Conservation (phyloP, 1,139 yeast genomes). For the Eremothecium sinecaudum region DNA sequence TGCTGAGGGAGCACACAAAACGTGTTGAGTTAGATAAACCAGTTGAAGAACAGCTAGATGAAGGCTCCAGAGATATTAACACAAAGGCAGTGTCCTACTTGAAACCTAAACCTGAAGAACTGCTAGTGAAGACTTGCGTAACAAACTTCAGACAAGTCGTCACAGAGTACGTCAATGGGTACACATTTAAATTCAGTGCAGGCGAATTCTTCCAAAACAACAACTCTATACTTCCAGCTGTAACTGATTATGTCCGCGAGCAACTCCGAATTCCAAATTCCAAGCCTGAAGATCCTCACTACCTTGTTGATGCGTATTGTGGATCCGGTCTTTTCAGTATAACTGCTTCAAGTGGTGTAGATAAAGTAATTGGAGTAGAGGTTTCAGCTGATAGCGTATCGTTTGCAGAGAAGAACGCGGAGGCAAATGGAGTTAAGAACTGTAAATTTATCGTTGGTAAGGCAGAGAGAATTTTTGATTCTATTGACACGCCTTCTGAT, state of each 20-base stretch:
- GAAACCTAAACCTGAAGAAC: slow-evolving; percentile 23
- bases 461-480: slow-evolving; percentile 80
- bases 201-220: slow-evolving; percentile 95
- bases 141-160: slow-evolving; percentile 74
- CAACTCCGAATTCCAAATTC: slow-evolving; percentile 48
- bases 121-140: slow-evolving; percentile 35
- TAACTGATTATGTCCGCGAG: slow-evolving; percentile 68
- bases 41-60: slow-evolving; percentile 32
- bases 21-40: slow-evolving; percentile 25
- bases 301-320: slow-evolving; percentile 92
- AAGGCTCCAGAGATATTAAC: slow-evolving; percentile 39
- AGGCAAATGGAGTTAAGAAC: slow-evolving; percentile 60
- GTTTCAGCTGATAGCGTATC: slow-evolving; percentile 85
- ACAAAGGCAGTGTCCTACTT: slow-evolving; percentile 31
- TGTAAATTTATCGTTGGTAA: slow-evolving; percentile 83
- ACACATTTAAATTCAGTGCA: slow-evolving; percentile 76
- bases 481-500: slow-evolving; percentile 60
- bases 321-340: slow-evolving; percentile 93
- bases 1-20: slow-evolving; percentile 69
- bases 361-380: slow-evolving; percentile 85
- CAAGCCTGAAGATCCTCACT: slow-evolving; percentile 35
- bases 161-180: slow-evolving; percentile 65
- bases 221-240: slow-evolving; percentile 77
- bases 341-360: slow-evolving; percentile 71
- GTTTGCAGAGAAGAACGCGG: slow-evolving; percentile 78